Conservation (phyloP, 1,284 basidiomycete genomes). For the Puccinia brachypodii region DNA sequence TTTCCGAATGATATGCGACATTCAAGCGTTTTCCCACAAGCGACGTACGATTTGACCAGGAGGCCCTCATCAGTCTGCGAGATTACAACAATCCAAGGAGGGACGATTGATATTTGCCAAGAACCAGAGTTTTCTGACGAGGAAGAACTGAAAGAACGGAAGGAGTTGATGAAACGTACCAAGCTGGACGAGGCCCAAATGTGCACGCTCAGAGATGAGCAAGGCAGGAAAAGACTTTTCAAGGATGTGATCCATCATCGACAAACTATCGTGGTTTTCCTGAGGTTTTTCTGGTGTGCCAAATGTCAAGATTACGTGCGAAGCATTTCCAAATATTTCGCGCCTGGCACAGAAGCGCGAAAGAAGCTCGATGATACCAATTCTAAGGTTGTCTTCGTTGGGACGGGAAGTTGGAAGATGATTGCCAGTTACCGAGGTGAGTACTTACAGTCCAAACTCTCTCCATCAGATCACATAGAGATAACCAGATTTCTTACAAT, state of each 20-base stretch:
- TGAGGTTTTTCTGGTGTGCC: conserved; percentile 36
- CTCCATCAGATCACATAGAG: background rate
- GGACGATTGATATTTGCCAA: background rate
- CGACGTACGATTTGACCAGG: background rate
- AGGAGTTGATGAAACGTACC: background rate
- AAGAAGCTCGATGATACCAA: background rate
- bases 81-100: background rate
- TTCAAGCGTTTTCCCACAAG: background rate
- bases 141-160: background rate
- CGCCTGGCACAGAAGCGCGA: background rate
- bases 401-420: conserved; percentile 30
- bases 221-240: background rate
- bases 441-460: background rate
- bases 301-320: conserved; percentile 25
- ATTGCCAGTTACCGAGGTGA: conserved; percentile 27
- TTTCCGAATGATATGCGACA: background rate
- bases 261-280: conserved; percentile 19
- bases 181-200: conserved; percentile 14
- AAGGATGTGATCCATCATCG: conserved; percentile 13
- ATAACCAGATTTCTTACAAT: background rate
- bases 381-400: conserved; percentile 22
- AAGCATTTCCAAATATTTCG: background rate
- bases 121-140: background rate
- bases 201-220: conserved; percentile 11
- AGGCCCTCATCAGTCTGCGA: background rate